Evolutionary conservation across 108 stramenopile species (phyloP), one percentile per base, ranked within the genome.

Genomic region (Cyclotella sp.): DNA sequence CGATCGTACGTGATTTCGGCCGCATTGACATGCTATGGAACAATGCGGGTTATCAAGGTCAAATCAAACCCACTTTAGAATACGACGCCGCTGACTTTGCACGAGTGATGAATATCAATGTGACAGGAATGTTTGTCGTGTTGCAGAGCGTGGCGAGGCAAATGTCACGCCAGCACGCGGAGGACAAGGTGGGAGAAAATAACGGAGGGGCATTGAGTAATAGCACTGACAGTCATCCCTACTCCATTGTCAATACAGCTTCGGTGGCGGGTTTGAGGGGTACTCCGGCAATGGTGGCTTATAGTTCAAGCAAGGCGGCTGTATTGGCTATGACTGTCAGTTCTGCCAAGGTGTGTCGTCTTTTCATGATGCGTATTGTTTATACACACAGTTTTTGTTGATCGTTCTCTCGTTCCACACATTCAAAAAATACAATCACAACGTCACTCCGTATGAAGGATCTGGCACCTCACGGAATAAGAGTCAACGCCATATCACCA

Each of bases 1-100:
- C 68, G 26, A 70, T 81, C 29, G 51, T 45, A 1, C 40, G 47
- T 15, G 73, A 81, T 70, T 81, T 74, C 49, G 85, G 86, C 19
- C 26, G 70, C 15, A 90, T 95, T 28, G 85, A 97, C 55, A 77
- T 92, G 73, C 70, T 95, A 18, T 97, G 96, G 96, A 97, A 95
- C 73, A 97, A 97, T 74, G 96, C 96, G n/a, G 96, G 96, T 1
- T 97, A 97, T 79, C 96, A 97, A 84, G 96, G 96, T 16, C 82
- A 91, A 46, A 95, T 97, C 40, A 86, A 77, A 42, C 92, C 95
- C 4, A 90, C 92, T 1, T 81, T 93, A 49, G 90, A 95, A 45
- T 97, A 97, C 68, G 82, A 87, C 57, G 84, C 86, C 3, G 75
- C 42, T 5, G 96, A 97, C 78, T 95, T 97, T 84, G 79, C 87